Evolutionary conservation across 108 stramenopile genomes (phyloP).

Genomic region (Chaetoceros tenuissimus): DNA sequence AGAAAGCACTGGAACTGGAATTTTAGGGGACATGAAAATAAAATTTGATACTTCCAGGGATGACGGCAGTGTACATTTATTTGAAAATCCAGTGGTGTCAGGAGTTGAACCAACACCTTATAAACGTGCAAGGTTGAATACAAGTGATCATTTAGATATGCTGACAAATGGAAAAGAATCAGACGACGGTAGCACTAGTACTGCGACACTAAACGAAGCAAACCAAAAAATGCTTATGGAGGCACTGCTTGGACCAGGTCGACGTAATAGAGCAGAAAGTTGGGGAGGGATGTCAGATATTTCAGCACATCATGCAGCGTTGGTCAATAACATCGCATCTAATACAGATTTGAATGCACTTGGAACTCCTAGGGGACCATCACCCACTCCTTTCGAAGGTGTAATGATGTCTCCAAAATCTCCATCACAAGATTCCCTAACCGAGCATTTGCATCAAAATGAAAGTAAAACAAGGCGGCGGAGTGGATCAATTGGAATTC

Average conservation of each 20-base stretch:
- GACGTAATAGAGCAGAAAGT: constrained; percentile 63
- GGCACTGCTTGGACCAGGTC: constrained; percentile 17
- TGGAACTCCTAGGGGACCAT: constrained; percentile 12
- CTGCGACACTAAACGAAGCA: constrained; percentile 17
- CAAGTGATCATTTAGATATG: constrained; percentile 32
- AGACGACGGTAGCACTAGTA: constrained; percentile 15
- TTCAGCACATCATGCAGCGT: constrained; percentile 10
- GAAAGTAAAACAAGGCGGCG: neutral
- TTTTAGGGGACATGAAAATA: neutral
- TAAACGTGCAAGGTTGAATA: constrained; percentile 1
- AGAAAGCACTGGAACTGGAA: neutral
- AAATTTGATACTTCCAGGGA: constrained; percentile 3
- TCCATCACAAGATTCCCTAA: constrained; percentile 9
- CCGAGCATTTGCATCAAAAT: neutral
- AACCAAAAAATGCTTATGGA: constrained; percentile 36
- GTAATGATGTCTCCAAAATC: constrained; percentile 1
- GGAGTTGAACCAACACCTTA: neutral
- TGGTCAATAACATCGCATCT: constrained; percentile 1
- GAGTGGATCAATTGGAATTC: neutral
- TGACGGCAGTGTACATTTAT: neutral
- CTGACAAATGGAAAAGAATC: constrained; percentile 20
- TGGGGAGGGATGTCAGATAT: constrained; percentile 88
- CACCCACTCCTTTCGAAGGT: constrained; percentile 8
- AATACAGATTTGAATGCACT: constrained; percentile 14
- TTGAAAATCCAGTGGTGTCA: neutral